phyloP scores from a whole-genome alignment of 257 asterid species.

The Rubia yunnanensis region DNA sequence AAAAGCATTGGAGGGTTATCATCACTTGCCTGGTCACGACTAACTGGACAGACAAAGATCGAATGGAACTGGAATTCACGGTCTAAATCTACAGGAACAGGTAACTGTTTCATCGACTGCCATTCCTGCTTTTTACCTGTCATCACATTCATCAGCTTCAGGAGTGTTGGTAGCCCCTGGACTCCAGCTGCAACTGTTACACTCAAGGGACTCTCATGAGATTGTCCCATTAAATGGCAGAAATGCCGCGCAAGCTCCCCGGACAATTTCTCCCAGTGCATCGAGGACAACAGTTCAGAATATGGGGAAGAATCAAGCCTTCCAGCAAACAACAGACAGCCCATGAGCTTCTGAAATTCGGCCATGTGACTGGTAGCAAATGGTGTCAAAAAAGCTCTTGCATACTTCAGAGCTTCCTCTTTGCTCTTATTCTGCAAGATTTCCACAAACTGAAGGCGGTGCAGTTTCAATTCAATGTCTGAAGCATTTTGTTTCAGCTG shows the following conservation, averaged over 20 bases:
- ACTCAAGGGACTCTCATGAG: slow-evolving; percentile 61
- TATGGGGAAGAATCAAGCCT: slow-evolving; percentile 82
- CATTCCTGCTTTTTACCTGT: slow-evolving; percentile 75
- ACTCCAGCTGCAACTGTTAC: slow-evolving; percentile 77
- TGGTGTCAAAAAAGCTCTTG: slow-evolving; percentile 47
- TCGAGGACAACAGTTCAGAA: slow-evolving; percentile 51
- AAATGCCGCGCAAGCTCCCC: slow-evolving; percentile 67
- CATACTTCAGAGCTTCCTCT: slow-evolving; percentile 68
- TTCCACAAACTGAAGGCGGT: slow-evolving; percentile 70
- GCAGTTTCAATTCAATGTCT: slow-evolving; percentile 74
- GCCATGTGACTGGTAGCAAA: slow-evolving; percentile 56
- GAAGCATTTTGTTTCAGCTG: slow-evolving; percentile 48
- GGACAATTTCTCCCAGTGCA: slow-evolving; percentile 57
- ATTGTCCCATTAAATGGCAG: slow-evolving; percentile 73
- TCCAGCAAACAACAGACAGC: slow-evolving; percentile 66
- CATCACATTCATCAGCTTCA: slow-evolving; percentile 79
- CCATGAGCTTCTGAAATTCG: slow-evolving; percentile 80
- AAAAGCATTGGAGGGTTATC: slow-evolving; percentile 90
- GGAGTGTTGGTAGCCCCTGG: slow-evolving; percentile 78
- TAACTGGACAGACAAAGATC: slow-evolving; percentile 80
- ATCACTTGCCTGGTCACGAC: slow-evolving; percentile 80
- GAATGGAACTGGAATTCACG: slow-evolving; percentile 86
- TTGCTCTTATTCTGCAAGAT: slow-evolving; percentile 58
- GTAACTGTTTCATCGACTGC: slow-evolving; percentile 83
- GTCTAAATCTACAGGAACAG: slow-evolving; percentile 81